These are phyloP conservation scores for Colletotrichum noveboracense DNA, from an alignment of 2,329 filamentous ascomycete species.

Conservation along the genomic window DNA sequence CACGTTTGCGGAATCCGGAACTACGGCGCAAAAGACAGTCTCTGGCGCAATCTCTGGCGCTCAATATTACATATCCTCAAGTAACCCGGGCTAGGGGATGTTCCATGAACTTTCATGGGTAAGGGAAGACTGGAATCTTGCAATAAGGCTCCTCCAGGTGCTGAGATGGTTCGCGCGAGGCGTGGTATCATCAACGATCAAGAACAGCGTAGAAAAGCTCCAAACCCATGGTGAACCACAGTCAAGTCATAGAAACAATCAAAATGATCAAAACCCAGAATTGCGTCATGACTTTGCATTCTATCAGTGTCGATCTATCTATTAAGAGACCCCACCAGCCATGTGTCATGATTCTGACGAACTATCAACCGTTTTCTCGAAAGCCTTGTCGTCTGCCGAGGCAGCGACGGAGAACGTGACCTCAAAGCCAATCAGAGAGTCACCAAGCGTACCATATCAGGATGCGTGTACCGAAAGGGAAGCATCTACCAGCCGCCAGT, in stretches of 20 bases:
- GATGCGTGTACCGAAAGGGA: not conserved
- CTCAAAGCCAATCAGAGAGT: conserved; percentile 9
- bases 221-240: not conserved
- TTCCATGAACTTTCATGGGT: no score
- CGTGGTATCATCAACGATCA: not conserved
- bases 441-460: not conserved
- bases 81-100: no score
- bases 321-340: not conserved
- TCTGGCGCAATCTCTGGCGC: no score
- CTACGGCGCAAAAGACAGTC: no score
- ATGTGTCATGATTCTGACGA: not conserved
- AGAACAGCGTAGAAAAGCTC: not conserved
- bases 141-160: not conserved
- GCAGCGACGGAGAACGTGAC: conserved; percentile 12
- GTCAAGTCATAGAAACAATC: not conserved
- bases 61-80: no score
- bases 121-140: not conserved
- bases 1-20: no score
- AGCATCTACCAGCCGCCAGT: conserved; percentile 12
- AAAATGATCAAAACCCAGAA: not conserved
- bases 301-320: not conserved
- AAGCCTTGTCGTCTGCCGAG: conserved; percentile 12
- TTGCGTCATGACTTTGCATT: not conserved
- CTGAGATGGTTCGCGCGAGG: not conserved
- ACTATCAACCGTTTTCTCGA: not conserved